Evolutionary conservation across 169 alveolate species (phyloP), one percentile per base, ranked within the genome.

Genomic region (Babesia caballi): DNA sequence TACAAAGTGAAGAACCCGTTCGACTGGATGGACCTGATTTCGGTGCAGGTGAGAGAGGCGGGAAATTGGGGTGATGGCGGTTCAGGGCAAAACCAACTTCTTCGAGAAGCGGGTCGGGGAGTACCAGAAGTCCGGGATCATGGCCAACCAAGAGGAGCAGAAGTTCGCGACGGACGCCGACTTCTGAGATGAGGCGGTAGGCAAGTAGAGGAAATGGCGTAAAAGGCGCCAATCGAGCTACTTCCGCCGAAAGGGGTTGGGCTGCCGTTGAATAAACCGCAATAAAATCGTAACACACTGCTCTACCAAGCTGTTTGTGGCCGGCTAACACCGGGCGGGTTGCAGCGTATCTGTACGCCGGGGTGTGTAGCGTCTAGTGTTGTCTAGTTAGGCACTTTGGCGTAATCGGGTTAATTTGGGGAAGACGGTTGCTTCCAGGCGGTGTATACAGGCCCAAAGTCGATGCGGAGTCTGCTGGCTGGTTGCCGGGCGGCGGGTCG

Each of bases 11-110:
- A 90, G 52, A 97, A 97, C 70, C 99, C 99, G 14, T 97, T 96
- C 81, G 98, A 95, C 76, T 97, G 99, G 99, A 96, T 96, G 99
- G 99, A 97, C 67, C 91, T 97, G 92, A 97, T 97, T 58, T 96
- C 99, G 8, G 90, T 97, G 28, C 97, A 94, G 88, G 89, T 82
- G 46, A 38, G 42, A 14, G 35, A 17, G 33, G 8, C 19, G 4
- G 23, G 2, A 15, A 2, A 40, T 1, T n/a, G 60, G 27, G 3
- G 6, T 5, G 7, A 19, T 50, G 30, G 23, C 36, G 35, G 30
- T 42, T 40, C 76, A 91, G 88, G 99, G 99, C 52, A 97, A 97
- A 83, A 97, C 99, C 60, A 97, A 97, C 90, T 97, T 97, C 95
- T 97, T 97, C 81, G 99, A 97, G 88, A 96, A 95, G 85, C 87